phyloP scores from a whole-genome alignment of 2,329 filamentous ascomycete genomes.

The Dryadomyces sulphureus region DNA sequence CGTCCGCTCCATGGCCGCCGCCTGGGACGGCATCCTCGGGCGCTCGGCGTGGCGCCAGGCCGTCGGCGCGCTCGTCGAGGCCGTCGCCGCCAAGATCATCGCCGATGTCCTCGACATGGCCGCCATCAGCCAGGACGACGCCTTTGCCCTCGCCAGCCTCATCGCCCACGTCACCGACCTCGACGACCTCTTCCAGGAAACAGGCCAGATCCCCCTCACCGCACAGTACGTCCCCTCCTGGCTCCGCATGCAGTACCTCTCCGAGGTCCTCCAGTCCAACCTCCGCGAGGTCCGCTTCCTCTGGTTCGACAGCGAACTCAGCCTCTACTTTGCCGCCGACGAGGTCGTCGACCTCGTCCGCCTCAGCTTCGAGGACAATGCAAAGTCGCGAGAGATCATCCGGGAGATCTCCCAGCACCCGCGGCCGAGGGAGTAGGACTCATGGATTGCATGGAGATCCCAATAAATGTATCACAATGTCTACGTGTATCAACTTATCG shows the following conservation, averaged over 20 bases:
- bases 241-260: conserved; percentile 49
- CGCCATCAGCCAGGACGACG: conserved; percentile 48
- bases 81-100: conserved; percentile 43
- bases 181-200: conserved; percentile 40
- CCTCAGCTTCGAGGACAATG: conserved; percentile 50
- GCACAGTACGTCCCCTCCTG: conserved; percentile 46
- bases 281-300: conserved; percentile 46
- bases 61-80: conserved; percentile 43
- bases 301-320: conserved; percentile 52
- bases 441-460: background rate
- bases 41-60: conserved; percentile 49
- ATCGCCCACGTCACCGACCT: conserved; percentile 43
- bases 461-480: background rate
- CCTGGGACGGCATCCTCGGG: conserved; percentile 44
- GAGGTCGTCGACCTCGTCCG: conserved; percentile 49
- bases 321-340: conserved; percentile 43
- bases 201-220: conserved; percentile 29
- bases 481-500: background rate
- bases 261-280: conserved; percentile 51
- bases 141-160: conserved; percentile 43
- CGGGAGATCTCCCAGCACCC: conserved; percentile 40
- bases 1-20: conserved; percentile 35
- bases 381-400: conserved; percentile 41
- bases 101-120: conserved; percentile 46
- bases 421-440: conserved; percentile 15